phyloP scores from a whole-genome alignment of 2,329 filamentous ascomycete species.

The Truncatella angustata region DNA sequence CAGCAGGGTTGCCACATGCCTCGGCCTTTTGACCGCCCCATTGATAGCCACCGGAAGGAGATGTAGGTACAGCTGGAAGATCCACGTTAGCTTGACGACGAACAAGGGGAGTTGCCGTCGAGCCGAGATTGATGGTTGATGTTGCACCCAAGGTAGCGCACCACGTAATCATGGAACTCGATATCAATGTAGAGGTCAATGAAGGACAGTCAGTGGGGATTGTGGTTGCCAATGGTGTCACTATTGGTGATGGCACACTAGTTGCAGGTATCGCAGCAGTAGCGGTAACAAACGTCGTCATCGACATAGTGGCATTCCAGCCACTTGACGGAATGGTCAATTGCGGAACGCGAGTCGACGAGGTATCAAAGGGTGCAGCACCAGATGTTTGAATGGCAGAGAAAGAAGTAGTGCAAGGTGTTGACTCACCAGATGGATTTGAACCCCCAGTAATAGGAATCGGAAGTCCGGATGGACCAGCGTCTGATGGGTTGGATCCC shows the following conservation, averaged over 20 bases:
- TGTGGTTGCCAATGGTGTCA: neutral
- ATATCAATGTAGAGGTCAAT: conserved; percentile 5
- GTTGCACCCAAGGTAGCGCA: conserved; percentile 1
- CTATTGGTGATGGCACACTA: neutral
- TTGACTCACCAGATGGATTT: conserved; percentile 11
- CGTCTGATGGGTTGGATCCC: neutral
- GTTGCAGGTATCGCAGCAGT: neutral
- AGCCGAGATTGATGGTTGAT: conserved; percentile 2
- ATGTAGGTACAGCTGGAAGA: conserved; percentile 5
- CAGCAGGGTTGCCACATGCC: conserved; percentile 21
- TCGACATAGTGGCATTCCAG: conserved; percentile 27
- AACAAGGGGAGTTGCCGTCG: neutral
- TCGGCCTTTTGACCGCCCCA: neutral
- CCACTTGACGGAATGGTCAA: conserved; percentile 27
- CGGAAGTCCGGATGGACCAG: neutral
- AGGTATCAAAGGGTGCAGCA: conserved; percentile 14
- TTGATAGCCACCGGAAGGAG: conserved; percentile 2
- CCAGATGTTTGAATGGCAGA: conserved; percentile 14
- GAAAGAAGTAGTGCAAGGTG: conserved; percentile 18
- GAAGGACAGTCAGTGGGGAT: neutral
- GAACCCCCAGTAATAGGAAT: neutral
- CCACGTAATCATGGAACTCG: conserved; percentile 8
- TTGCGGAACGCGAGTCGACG: conserved; percentile 19
- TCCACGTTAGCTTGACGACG: neutral
- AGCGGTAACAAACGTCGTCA: conserved; percentile 13